Base-by-base conservation (phyloP, 2,329 filamentous ascomycete genomes). In the Pseudopithomyces chartarum region DNA sequence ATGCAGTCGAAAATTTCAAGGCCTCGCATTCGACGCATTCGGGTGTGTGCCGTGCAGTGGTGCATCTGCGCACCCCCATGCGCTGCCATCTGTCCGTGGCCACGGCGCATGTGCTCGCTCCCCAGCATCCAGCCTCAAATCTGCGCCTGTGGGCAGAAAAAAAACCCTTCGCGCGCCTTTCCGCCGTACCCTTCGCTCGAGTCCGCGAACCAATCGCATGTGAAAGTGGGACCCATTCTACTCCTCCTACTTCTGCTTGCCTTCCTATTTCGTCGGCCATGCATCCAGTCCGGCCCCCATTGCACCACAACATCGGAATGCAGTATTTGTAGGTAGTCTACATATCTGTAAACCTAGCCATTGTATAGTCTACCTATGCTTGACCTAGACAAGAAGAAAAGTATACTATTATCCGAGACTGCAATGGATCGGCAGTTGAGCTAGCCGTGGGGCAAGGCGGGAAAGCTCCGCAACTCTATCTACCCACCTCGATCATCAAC, bases 391-490 rank as follows among this genome's bases (percentile, higher is more conserved):
- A 8, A 29, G 26, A 5, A 29, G 26, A 5, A 4, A 5, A 17
- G 17, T 29, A 23, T 15, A 22, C 36, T 42, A 51, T 38, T 23
- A 12, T 33, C n/a, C 22, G 32, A 48, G 17, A 17, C 46, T 43
- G 8, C 43, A 50, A 23, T 45, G 55, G n/a, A 38, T 57, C 56
- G 52, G 57, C 57, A 60, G 8, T 54, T 63, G 47, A 36, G 39
- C 46, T 23, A 47, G 58, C 55, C 53, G 63, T 65, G 61, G 63
- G 63, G 61, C 56, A 65, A 55, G 17, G 55, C 61, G 59, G 59
- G 59, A 63, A 47, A 34, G n/a, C 33, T 52, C 62, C 60, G 55
- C 57, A 43, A 51, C 52, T 38, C 44, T 50, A 48, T 22, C 47
- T 43, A 34, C 29, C 17, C 52, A 34, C 33, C 23, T 34, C 13